Percentiles rank a stretch among this genome's conserved stretches.
Conservation (phyloP, 257 asterid species). For the Nyctanthes arbortristis region DNA sequence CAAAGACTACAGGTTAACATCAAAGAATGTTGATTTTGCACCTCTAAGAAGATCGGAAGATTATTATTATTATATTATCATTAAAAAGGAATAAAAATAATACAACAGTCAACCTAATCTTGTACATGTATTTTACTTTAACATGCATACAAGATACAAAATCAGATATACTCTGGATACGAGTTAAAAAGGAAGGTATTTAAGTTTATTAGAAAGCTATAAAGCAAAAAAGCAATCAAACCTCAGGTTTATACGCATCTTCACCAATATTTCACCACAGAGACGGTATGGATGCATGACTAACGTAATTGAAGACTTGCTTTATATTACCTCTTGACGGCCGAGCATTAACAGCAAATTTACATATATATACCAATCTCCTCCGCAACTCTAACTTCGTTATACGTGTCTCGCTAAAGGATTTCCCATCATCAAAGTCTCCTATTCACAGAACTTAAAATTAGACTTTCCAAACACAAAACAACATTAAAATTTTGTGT, state of each 20-base stretch:
- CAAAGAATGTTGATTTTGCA: no score
- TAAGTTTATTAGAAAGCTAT: no score
- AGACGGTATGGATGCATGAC: conserved; percentile 28
- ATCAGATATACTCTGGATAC: no score
- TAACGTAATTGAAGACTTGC: conserved; percentile 79
- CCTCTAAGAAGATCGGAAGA: no score
- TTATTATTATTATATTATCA: no score
- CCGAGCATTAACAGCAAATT: conserved; percentile 75
- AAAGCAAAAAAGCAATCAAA: not conserved
- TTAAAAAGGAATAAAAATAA: no score
- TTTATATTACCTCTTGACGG: conserved; percentile 94
- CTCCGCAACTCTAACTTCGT: conserved; percentile 68
- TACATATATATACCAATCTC: conserved; percentile 72
- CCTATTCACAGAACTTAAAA: conserved; percentile 40
- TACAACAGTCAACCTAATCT: no score
- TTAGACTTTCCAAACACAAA: not conserved
- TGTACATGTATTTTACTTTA: no score
- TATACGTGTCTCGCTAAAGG: conserved; percentile 32
- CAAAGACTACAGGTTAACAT: no score
- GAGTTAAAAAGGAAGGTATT: no score
- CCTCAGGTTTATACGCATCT: not conserved
- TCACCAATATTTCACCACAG: not conserved
- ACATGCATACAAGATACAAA: no score
- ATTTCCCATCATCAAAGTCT: conserved; percentile 64
- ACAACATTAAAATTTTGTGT: not conserved